Base-by-base conservation (phyloP, 2,329 filamentous ascomycete species). In the Xylaria hypoxylon region DNA sequence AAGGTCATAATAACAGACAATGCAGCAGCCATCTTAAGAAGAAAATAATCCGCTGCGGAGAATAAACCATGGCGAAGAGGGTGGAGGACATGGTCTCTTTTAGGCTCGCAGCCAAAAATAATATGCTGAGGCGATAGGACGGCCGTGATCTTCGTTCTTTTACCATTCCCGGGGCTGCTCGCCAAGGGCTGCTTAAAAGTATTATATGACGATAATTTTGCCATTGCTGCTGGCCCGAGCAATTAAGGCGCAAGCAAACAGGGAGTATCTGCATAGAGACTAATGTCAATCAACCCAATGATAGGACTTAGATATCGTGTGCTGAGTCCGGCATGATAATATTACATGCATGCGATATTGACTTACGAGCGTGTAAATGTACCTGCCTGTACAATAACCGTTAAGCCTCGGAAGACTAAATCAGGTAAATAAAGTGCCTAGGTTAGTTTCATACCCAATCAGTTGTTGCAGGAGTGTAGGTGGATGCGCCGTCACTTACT, bases 1-100 rank as follows among this genome's bases (percentile, higher is more conserved):
- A 74, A 40, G 19, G 68, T 35, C 13, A 70, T 67, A 31, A 75
- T 44, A 17, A 63, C 59, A 42, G 71, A 72, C 22, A 74, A 26
- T 28, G 66, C 44, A 51, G 59, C 62, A 19, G 62, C 62, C 33
- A 72, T 70, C 22, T 59, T 72, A 28, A 73, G 68, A 3, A 73
- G 47, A 15, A 68, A 8, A 31, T 67, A 64, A 50, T 73, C 64
- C 11, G 56, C 62, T 11, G 15, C 10, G 31, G 62, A 50, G 33
- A 59, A 58, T 44, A 55, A 24, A 33, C 42, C 60, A 62, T 47
- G n/a, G 33, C 6, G 63, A 42, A 38, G 45, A 19, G 38, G 10
- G 42, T 5, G 58, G 50, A 10, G 22, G 58, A 45, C 45, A 38
- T 40, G 48, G 28, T 40, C 45, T 24, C 50, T 63, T 67, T 64